Evolutionary conservation across 768 basidiomycete species (phyloP).

Genomic region (Hygrophoropsis aurantiaca): DNA sequence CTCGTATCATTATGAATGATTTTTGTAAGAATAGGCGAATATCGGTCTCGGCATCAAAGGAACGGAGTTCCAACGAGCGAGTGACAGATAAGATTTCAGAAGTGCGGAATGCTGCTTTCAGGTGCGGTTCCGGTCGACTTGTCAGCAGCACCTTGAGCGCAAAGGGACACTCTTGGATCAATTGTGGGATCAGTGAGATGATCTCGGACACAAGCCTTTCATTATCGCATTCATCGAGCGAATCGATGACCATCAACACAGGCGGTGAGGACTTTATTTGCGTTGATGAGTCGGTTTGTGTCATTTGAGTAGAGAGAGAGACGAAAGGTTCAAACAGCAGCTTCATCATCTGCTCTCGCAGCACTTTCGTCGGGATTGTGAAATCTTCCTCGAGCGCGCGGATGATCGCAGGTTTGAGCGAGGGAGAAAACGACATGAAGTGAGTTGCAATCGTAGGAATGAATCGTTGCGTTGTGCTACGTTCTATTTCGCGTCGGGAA

Average conservation of each 20-base stretch:
- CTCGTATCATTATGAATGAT: slow-evolving; percentile 14
- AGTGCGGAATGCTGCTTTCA: slow-evolving; percentile 1
- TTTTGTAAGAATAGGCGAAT: slow-evolving; percentile 18
- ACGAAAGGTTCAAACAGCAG: slow-evolving; percentile 21
- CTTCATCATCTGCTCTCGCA: slow-evolving; percentile 28
- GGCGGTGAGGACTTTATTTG: slow-evolving; percentile 11
- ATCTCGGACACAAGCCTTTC: slow-evolving; percentile 11
- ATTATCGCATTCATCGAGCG: slow-evolving; percentile 10
- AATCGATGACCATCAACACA: slow-evolving; percentile 10
- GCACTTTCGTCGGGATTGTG: slow-evolving; percentile 25
- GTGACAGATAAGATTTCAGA: slow-evolving; percentile 4
- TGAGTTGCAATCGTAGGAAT: slow-evolving; percentile 33
- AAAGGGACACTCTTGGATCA: slow-evolving; percentile 2
- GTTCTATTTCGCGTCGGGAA: slow-evolving; percentile 23
- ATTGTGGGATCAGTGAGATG: slow-evolving; percentile 18
- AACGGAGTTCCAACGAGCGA: slow-evolving; percentile 14
- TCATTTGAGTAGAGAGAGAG: slow-evolving; percentile 2
- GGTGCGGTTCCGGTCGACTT: not conserved
- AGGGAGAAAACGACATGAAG: slow-evolving; percentile 20
- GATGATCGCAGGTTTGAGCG: slow-evolving; percentile 18
- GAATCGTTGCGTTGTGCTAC: slow-evolving; percentile 21
- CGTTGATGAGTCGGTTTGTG: too few relatives aligned
- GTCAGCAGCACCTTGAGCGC: not conserved
- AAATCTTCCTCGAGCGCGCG: slow-evolving; percentile 21
- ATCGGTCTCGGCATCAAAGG: slow-evolving; percentile 21